Conservation (phyloP, 1,284 basidiomycete species). For the Ustilago loliicola region DNA sequence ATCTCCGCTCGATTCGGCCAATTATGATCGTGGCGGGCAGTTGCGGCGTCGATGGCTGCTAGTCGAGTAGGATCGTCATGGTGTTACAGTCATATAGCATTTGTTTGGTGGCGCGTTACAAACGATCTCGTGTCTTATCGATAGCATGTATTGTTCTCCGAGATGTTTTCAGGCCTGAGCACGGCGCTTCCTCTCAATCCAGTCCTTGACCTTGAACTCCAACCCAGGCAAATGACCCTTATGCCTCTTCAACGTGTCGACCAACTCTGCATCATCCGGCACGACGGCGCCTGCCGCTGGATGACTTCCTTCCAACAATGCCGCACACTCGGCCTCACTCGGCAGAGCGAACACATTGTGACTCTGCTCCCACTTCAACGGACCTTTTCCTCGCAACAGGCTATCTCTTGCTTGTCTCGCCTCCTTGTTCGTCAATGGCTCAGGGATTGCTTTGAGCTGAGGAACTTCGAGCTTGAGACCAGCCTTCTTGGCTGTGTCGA, state of each 20-base stretch:
- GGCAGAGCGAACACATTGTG: conserved; percentile 66
- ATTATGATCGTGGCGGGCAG: too few species aligned
- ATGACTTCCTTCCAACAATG: conserved; percentile 62
- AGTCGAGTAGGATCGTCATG: too few species aligned
- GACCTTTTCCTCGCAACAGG: conserved; percentile 57
- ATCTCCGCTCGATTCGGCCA: too few species aligned
- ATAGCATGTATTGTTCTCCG: not conserved
- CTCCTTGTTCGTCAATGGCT: conserved; percentile 24
- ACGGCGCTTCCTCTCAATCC: conserved; percentile 33
- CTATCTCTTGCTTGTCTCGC: conserved; percentile 48
- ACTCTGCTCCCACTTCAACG: conserved; percentile 61
- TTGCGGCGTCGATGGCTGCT: too few species aligned
- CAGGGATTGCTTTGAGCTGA: conserved; percentile 35
- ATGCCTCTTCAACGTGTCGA: conserved; percentile 48
- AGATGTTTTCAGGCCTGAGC: not conserved
- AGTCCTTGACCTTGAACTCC: conserved; percentile 59
- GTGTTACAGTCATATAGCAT: too few species aligned
- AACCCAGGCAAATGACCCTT: conserved; percentile 55
- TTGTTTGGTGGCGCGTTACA: too few species aligned
- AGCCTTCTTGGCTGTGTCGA: conserved; percentile 47
- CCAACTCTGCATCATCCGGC: conserved; percentile 48
- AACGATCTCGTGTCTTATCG: not conserved
- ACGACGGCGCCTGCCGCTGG: conserved; percentile 59
- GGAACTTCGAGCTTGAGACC: conserved; percentile 58
- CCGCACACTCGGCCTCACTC: conserved; percentile 64